phyloP scores from a whole-genome alignment of 1,139 yeast species.

The Candida sp. region DNA sequence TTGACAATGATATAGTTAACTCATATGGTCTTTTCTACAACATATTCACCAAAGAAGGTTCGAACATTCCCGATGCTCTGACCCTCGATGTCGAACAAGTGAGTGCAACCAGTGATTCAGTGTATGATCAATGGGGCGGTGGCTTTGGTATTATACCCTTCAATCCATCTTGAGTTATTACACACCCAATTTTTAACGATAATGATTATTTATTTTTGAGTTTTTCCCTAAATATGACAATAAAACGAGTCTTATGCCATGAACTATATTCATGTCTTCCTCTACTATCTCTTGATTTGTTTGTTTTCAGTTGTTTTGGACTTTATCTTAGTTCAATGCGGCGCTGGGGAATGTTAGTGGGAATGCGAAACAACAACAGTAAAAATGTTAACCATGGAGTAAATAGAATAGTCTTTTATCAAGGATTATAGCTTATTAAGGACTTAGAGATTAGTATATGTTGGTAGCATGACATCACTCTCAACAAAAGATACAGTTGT shows the following conservation, averaged over 20 bases:
- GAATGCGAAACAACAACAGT: no score
- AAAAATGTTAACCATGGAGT: no score
- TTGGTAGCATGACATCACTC: conserved; percentile 12
- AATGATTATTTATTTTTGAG: not conserved
- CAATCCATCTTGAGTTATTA: conserved; percentile 24
- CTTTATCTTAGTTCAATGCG: no score
- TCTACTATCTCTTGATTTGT: no score
- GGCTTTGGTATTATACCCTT: conserved; percentile 34
- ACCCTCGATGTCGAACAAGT: conserved; percentile 7
- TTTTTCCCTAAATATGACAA: no score
- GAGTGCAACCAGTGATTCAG: conserved; percentile 4
- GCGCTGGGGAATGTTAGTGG: no score
- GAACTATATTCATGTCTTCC: no score
- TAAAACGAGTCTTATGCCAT: no score
- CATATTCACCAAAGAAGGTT: conserved; percentile 32
- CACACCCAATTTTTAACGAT: not conserved
- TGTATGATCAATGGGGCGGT: conserved; percentile 17
- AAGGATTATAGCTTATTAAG: no score
- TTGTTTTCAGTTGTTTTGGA: no score
- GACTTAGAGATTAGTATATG: not conserved
- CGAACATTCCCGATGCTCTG: conserved; percentile 24
- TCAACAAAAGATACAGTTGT: conserved; percentile 30
- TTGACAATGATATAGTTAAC: conserved; percentile 29
- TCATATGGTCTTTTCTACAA: conserved; percentile 36
- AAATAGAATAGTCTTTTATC: no score